Conservation (phyloP, 805 yeast species). For the Peterozyma xylosa region DNA sequence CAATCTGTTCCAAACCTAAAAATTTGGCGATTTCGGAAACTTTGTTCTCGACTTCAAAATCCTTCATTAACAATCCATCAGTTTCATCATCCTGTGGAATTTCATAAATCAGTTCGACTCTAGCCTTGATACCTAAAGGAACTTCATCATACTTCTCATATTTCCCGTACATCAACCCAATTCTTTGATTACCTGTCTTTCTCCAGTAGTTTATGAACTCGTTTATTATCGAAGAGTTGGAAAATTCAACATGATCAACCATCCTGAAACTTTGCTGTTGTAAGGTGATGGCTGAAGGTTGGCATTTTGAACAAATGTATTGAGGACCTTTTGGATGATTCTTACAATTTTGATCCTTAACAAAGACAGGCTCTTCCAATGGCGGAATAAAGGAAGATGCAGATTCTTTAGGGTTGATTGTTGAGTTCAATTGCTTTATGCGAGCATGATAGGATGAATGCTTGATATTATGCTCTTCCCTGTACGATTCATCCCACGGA, state of each 20-base stretch:
- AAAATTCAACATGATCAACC: constrained; percentile 96
- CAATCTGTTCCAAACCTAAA: constrained; percentile 67
- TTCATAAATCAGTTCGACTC: constrained; percentile 89
- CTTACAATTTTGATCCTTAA: constrained; percentile 57
- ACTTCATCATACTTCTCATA: constrained; percentile 74
- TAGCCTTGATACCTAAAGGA: constrained; percentile 91
- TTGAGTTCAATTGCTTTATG: constrained; percentile 62
- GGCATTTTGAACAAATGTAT: constrained; percentile 94
- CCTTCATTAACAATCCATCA: constrained; percentile 67
- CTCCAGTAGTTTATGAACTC: constrained; percentile 91
- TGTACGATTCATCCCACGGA: constrained; percentile 84
- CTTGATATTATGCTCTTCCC: constrained; percentile 69
- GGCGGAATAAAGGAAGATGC: constrained; percentile 75
- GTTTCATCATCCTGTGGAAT: constrained; percentile 82
- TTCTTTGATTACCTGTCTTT: constrained; percentile 75
- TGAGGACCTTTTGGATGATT: constrained; percentile 94
- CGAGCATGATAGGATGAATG: constrained; percentile 85
- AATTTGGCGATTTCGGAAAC: constrained; percentile 46
- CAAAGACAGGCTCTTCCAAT: constrained; percentile 60
- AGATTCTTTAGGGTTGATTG: constrained; percentile 50
- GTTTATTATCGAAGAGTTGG: constrained; percentile 65
- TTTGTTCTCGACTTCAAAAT: constrained; percentile 46
- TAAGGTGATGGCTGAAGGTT: constrained; percentile 89
- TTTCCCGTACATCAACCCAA: constrained; percentile 78
- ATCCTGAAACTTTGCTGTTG: constrained; percentile 86